Percentiles rank a stretch among this genome's conserved stretches.
These are phyloP conservation scores for Wallacemonas sp. DNA, from an alignment of 208 protist species.

Conservation along the genomic window DNA sequence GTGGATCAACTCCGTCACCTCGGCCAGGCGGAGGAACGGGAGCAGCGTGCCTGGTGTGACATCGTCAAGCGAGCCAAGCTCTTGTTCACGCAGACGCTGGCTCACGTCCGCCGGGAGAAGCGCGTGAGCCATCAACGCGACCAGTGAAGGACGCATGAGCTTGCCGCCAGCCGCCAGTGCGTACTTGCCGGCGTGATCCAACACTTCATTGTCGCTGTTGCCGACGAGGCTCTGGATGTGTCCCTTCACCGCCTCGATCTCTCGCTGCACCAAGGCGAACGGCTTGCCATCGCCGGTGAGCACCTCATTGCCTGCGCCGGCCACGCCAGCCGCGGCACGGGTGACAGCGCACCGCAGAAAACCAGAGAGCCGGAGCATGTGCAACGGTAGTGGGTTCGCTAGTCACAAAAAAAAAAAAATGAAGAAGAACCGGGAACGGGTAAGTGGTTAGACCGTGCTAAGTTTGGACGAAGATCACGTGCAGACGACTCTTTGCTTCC, in stretches of 20 bases:
- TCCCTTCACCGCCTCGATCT: constrained; percentile 55
- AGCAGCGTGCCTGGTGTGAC: constrained; percentile 53
- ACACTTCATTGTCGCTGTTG: constrained; percentile 66
- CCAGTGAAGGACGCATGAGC: constrained; percentile 77
- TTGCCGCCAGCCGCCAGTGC: constrained; percentile 62
- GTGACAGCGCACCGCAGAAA: neutral
- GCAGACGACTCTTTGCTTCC: too few species aligned
- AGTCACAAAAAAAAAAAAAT: constrained; percentile 14
- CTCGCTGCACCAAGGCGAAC: constrained; percentile 61
- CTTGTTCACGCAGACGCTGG: constrained; percentile 25
- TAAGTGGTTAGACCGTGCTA: too few species aligned
- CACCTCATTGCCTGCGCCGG: constrained; percentile 21
- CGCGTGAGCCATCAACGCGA: constrained; percentile 76
- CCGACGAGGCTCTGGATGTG: constrained; percentile 65
- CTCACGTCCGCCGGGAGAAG: constrained; percentile 54
- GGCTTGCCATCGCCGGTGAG: constrained; percentile 49
- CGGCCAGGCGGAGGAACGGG: constrained; percentile 83
- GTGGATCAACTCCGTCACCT: constrained; percentile 96
- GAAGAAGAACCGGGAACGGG: neutral
- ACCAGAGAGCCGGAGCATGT: constrained; percentile 8
- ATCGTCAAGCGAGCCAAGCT: constrained; percentile 58
- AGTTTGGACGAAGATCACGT: too few species aligned
- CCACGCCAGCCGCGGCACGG: neutral
- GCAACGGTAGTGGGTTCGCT: constrained; percentile 1
- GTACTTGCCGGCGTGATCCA: constrained; percentile 81